Conservation (phyloP, 2,329 filamentous ascomycete species). For the Teratosphaeria gauchensis region DNA sequence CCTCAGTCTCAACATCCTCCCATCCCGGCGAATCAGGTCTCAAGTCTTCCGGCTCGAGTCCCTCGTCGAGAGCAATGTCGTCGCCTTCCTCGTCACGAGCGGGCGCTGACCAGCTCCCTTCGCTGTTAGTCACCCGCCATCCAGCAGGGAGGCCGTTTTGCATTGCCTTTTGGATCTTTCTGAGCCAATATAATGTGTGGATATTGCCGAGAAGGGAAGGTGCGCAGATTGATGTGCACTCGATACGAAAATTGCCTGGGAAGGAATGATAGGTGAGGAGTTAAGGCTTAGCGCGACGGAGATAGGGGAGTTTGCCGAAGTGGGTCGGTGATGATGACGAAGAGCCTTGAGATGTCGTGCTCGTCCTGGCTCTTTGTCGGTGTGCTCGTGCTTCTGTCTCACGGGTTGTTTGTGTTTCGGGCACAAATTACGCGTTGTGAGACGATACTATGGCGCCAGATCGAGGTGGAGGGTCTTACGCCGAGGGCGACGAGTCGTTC, state of each 20-base stretch:
- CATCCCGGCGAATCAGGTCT: constrained; percentile 32
- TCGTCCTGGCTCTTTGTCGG: background rate
- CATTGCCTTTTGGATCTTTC: background rate
- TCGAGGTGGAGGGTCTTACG: constrained; percentile 14
- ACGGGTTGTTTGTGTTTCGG: background rate
- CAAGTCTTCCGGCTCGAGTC: constrained; percentile 10
- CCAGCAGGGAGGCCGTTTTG: constrained; percentile 7
- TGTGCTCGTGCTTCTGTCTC: background rate
- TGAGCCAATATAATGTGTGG: background rate
- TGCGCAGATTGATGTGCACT: background rate
- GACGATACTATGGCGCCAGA: constrained; percentile 24
- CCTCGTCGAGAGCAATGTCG: constrained; percentile 12
- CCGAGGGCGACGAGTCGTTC: background rate
- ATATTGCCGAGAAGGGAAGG: background rate
- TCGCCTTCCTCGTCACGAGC: constrained; percentile 13
- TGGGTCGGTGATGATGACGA: background rate
- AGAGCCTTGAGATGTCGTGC: background rate
- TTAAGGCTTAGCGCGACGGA: background rate
- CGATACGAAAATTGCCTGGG: background rate
- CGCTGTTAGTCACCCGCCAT: constrained; percentile 9
- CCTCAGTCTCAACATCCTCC: constrained; percentile 34
- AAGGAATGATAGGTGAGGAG: background rate
- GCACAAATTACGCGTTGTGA: background rate
- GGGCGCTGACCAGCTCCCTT: constrained; percentile 6
- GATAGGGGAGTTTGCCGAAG: background rate